These are phyloP conservation scores for Alternaria sp. DNA, from an alignment of 2,329 filamentous ascomycete genomes.

Conservation along the genomic window DNA sequence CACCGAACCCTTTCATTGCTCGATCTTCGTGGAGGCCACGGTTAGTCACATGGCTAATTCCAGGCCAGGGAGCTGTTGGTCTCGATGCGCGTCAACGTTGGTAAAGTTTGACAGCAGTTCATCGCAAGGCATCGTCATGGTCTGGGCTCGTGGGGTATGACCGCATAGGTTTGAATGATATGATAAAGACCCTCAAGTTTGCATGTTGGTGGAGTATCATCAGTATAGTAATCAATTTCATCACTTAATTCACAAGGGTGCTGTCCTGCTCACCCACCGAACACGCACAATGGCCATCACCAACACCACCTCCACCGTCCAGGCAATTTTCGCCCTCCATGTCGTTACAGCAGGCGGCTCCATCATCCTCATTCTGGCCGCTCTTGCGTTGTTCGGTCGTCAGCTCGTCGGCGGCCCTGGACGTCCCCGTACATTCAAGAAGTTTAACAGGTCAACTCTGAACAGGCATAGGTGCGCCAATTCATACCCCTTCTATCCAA, in stretches of 20 bases:
- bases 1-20: background rate
- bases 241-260: background rate
- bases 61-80: background rate
- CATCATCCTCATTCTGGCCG: slow-evolving; percentile 16
- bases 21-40: background rate
- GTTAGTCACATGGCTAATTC: background rate
- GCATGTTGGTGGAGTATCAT: background rate
- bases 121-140: slow-evolving; percentile 1
- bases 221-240: background rate
- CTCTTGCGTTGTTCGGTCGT: slow-evolving; percentile 1
- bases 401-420: slow-evolving; percentile 18
- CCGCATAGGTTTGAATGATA: slow-evolving; percentile 1
- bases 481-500: too few species aligned
- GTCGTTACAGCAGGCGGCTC: slow-evolving; percentile 20
- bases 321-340: slow-evolving; percentile 26
- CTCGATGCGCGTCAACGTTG: background rate
- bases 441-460: slow-evolving; percentile 3
- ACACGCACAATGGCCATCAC: slow-evolving; percentile 15
- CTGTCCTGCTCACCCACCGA: background rate
- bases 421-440: slow-evolving; percentile 15
- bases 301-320: slow-evolving; percentile 18
- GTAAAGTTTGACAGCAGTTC: background rate
- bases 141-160: background rate
- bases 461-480: slow-evolving; percentile 5
- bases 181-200: background rate